Evolutionary conservation across 2,329 filamentous ascomycete genomes (phyloP), one percentile per base, ranked within the genome.

Genomic region (Ilyonectria robusta): DNA sequence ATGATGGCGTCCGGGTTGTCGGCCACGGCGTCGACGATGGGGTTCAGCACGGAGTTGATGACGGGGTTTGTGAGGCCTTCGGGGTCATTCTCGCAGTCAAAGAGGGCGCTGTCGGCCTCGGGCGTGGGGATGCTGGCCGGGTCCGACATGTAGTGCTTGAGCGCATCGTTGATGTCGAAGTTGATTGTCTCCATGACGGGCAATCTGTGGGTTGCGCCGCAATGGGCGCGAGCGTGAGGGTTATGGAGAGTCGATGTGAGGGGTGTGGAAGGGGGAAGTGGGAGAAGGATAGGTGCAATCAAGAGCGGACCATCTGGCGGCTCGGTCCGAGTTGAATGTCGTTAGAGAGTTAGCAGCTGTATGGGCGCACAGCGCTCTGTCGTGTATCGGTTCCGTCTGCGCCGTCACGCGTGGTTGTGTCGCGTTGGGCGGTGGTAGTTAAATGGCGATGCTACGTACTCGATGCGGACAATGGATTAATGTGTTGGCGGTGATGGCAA

Each of bases 111-210:
- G 74, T 96, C 93, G 62, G 95, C 96, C 80, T 98, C 95, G 48
- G 93, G 91, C 2, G 95, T 98, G 8, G 92, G 86, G 62, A 98
- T 93, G 44, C 90, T 89, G 51, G 91, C 86, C 9, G 96, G 95
- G 80, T 98, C 95, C 83, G 94, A 97, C 88, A 98, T 93, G 83
- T 98, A 99, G 80, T 94, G 89, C 86, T 97, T 98, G 81, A 98
- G 92, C 72, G 94, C 94, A 85, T 97, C 93, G 81, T 98, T 97
- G 82, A 99, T 94, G 81, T 98, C 94, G 84, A 99, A 99, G 78
- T 92, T 88, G 79, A 94, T 88, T 84, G 93, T 93, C 77, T 86
- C 92, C 91, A 92, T 92, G 79, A 71, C 81, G 76, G 80, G 74
- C 77, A 63, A 64, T 66, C 58, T 67, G 65, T 47, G 55, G 65